phyloP scores from a whole-genome alignment of 139 green algal genomes.

The Coelastrella sp. region DNA sequence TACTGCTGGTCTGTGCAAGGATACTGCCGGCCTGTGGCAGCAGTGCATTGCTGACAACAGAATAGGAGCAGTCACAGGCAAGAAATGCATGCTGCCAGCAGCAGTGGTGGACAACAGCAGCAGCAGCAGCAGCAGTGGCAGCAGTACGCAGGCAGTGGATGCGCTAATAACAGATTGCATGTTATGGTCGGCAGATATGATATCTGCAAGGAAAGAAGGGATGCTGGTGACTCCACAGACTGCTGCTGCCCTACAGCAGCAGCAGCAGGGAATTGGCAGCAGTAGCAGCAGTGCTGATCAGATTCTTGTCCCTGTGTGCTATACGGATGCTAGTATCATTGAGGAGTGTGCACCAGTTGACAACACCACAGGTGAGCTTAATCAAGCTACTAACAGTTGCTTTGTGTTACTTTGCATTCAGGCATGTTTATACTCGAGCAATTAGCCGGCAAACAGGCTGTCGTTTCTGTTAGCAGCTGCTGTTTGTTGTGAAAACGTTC shows the following conservation, averaged over 20 bases:
- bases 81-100: conserved; percentile 6
- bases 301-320: conserved; percentile 9
- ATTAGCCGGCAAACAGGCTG: too few relatives aligned
- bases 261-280: not conserved
- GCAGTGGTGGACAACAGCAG: not conserved
- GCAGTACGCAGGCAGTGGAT: too few relatives aligned
- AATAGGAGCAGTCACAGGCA: not conserved
- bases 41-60: not conserved
- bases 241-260: conserved; percentile 11
- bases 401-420: too few relatives aligned
- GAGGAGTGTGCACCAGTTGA: not conserved
- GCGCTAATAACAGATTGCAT: conserved; percentile 26
- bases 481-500: too few relatives aligned
- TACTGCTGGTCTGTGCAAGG: conserved; percentile 29
- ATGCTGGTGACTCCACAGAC: not conserved
- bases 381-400: not conserved
- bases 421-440: too few relatives aligned
- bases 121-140: conserved; percentile 1
- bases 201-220: not conserved
- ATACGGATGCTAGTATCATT: not conserved
- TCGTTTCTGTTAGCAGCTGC: too few relatives aligned
- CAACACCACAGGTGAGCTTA: not conserved
- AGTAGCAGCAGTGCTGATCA: conserved; percentile 9
- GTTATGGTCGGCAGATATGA: not conserved
- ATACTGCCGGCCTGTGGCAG: not conserved